Evolutionary conservation across 2,329 filamentous ascomycete species (phyloP), one percentile per base, ranked within the genome.

Genomic region (Didymella lethalis): DNA sequence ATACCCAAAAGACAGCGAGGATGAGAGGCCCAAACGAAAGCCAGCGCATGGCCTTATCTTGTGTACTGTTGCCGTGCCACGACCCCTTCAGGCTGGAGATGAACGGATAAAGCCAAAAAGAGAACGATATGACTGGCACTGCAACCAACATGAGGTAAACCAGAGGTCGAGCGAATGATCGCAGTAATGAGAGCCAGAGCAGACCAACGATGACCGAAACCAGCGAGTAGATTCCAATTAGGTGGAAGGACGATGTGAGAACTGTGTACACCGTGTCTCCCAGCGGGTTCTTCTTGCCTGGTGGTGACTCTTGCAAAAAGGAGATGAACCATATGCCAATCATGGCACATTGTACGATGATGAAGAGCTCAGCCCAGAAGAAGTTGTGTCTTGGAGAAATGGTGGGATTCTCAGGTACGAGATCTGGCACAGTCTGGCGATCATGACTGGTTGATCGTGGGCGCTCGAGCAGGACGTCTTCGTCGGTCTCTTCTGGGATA

Each of bases 211-310:
- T 82, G 38, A 97, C 82, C 0, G 95, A 90, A n/a, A 97, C 89
- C 18, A 98, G 77, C 0, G 95, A 98, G 78, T 98, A 96, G 51
- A 95, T 87, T 2, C 92, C 91, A 41, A 99, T 87, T 65, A 98
- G 89, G 72, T 95, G 89, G 71, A 96, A 95, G 0, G 93, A 97
- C 49, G 88, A 88, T 67, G 91, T 89, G 34, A 99, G 80, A 4
- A 92, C 93, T 14, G 90, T 92, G 77, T 99, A 99, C 58, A 99
- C 92, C 1, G 94, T 97, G 76, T 99, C 95, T 14, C 93, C 94
- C 56, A 96, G 85, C 0, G 90, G 89, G 59, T 85, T 85, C 72
- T 90, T 90, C 54, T 83, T 83, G 52, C 81, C 81, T 5, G 90
- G 89, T 0, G 88, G 81, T 18, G 90, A 87, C 2, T 94, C 98